Base-by-base conservation (phyloP, 768 basidiomycete genomes). In the Gloeophyllum trabeum region DNA sequence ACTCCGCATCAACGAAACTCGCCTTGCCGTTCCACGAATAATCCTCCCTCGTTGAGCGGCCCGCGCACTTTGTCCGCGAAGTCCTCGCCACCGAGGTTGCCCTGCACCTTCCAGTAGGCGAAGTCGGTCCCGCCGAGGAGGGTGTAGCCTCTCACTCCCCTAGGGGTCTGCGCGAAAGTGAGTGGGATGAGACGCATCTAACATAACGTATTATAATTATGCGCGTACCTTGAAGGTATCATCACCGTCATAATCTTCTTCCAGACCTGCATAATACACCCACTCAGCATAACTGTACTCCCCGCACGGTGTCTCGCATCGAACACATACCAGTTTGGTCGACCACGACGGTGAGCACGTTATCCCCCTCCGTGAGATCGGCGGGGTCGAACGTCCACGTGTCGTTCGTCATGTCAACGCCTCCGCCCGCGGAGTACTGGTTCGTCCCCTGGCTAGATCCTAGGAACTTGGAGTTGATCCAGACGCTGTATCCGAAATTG, bases 21-120 rank as follows among this genome's bases (percentile, higher is more conserved):
- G 45, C 59, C 58, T 24, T 38, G 32, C 12, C 56, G 50, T 43
- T 60, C 57, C 13, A 45, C 50, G 28, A 46, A 58, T 14, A 57
- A 42, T 13, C 60, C 60, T 3, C 60, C 60, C 45, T 59, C 60
- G 40, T 61, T 61, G 38, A 53, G 47, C 2, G 54, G 49, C 21
- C 55, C 55, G 14, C 60, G 50, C 10, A 48, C 47, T 38, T 52
- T 50, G 45, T 61, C 60, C 16, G 58, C 56, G 45, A 47, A 56
- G 42, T 52, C 44, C 36, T 57, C 52, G 18, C 55, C 55, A 16
- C 53, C 53, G 18, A 54, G 44, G 43, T 56, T 57, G 26, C 52
- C 52, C 23, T 51, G 43, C 5, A 60, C 45, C 35, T 51, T 57
- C 58, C 58, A 60, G 10, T 5, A 12, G 16, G 43, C 46, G 28